These are phyloP conservation scores for Brassica cretica DNA, from an alignment of 345 rosid genomes.

Conservation along the genomic window DNA sequence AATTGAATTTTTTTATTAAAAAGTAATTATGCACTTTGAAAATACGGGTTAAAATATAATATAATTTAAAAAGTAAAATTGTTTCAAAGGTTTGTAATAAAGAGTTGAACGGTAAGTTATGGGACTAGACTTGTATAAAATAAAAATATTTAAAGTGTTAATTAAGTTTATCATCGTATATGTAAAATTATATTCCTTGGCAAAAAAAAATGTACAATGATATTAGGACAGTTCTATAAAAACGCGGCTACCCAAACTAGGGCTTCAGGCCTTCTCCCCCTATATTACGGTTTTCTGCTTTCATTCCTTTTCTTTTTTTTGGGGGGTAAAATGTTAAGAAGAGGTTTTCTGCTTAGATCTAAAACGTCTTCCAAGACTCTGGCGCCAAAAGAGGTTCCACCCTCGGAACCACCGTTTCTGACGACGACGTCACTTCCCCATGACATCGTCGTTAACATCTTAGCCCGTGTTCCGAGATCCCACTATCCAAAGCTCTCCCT, in stretches of 20 bases:
- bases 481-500: background rate
- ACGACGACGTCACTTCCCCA: background rate
- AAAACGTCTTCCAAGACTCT: background rate
- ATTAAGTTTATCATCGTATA: no score
- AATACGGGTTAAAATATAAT: no score
- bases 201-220: background rate
- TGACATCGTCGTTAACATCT: background rate
- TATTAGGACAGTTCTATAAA: background rate
- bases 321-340: background rate
- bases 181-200: no score
- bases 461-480: background rate
- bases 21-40: no score
- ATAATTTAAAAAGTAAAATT: no score
- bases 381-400: background rate
- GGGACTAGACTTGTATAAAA: no score
- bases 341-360: background rate
- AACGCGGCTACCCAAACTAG: background rate
- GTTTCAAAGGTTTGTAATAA: no score
- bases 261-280: background rate
- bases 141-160: no score
- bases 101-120: no score
- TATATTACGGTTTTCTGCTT: background rate
- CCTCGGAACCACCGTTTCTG: background rate
- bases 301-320: background rate
- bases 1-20: no score